A percentile compares a stretch with the other conserved stretches of the same genome.
Conservation (phyloP, 306 rosid genomes). For the Medicago arabica region DNA sequence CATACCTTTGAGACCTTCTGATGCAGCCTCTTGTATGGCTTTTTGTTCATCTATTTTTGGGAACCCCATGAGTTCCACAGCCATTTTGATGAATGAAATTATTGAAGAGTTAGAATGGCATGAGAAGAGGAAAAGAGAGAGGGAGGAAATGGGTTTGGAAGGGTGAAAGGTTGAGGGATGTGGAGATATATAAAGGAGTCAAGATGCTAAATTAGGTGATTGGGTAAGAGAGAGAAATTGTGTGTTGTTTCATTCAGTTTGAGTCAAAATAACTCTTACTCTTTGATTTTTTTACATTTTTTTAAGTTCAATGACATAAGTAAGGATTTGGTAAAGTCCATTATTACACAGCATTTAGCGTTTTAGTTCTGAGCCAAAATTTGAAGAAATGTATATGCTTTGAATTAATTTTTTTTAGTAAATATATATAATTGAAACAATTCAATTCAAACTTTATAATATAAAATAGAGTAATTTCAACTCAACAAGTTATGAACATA, state of each 20-base stretch:
- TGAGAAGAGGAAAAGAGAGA: background rate
- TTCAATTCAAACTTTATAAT: background rate
- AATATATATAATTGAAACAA: background rate
- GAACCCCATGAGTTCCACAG: conserved; percentile 79
- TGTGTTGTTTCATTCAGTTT: background rate
- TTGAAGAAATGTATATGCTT: background rate
- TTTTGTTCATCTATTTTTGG: conserved; percentile 71
- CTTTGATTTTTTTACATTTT: background rate
- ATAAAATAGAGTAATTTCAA: background rate
- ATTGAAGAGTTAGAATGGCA: conserved; percentile 32
- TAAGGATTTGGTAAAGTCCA: background rate
- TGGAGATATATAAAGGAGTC: conserved; percentile 49
- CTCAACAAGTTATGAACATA: background rate
- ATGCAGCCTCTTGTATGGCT: conserved; percentile 88
- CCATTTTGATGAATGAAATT: conserved; percentile 45
- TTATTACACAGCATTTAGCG: too few relatives aligned
- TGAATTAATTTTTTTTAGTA: background rate
- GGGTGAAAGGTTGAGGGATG: background rate
- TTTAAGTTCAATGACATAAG: background rate
- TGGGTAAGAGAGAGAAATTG: conserved; percentile 40
- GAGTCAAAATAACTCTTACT: conserved; percentile 45
- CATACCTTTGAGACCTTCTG: conserved; percentile 85
- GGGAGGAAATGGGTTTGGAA: background rate
- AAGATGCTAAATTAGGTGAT: conserved; percentile 49
- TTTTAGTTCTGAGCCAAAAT: too few relatives aligned